Conservation (phyloP, 176 grass and related monocot genomes). For the Guadua angustifolia region DNA sequence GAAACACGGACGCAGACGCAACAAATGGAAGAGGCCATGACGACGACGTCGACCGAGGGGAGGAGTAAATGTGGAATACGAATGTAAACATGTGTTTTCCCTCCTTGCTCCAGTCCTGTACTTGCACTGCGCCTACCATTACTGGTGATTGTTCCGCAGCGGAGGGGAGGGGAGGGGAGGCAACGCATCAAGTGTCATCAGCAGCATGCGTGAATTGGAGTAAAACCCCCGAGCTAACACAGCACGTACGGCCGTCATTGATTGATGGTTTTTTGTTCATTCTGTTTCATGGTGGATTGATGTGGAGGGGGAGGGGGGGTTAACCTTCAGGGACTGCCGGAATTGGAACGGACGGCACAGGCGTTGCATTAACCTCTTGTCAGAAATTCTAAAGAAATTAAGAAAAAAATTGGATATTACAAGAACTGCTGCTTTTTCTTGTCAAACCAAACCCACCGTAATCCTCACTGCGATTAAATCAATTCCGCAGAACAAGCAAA, state of each 20-base stretch:
- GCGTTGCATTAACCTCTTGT: background rate
- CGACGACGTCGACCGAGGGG: background rate
- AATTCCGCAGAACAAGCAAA: background rate
- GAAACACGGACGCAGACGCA: background rate
- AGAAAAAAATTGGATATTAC: background rate
- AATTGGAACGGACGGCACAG: background rate
- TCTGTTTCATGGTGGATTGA: background rate
- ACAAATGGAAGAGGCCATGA: background rate
- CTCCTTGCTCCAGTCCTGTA: conserved; percentile 12
- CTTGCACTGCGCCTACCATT: conserved; percentile 26
- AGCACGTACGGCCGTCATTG: background rate
- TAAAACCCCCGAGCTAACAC: background rate
- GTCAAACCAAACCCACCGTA: background rate
- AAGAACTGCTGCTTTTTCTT: background rate
- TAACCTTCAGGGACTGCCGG: background rate
- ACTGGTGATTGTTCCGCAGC: conserved; percentile 8
- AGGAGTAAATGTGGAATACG: background rate
- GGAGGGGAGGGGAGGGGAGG: conserved; percentile 11
- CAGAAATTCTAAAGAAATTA: background rate
- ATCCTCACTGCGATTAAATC: background rate
- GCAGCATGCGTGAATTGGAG: background rate
- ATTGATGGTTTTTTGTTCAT: background rate
- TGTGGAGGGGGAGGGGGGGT: background rate
- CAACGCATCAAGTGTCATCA: background rate
- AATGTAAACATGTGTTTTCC: background rate